Conservation (phyloP, 1,139 yeast species). For the Insectozyma bohioensis region DNA sequence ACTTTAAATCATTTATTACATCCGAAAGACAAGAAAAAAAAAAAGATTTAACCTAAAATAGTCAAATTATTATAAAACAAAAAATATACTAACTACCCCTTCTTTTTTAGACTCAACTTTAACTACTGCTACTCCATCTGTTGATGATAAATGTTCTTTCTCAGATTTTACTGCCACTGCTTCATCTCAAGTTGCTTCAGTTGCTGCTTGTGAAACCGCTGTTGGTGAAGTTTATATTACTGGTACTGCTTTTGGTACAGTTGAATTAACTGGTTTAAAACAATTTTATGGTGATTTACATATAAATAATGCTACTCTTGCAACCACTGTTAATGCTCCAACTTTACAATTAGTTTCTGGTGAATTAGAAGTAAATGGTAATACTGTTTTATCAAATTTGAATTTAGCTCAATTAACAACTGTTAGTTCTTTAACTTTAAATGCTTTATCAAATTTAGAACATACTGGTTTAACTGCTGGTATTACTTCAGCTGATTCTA, state of each 20-base stretch:
- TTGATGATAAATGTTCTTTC: constrained; percentile 58
- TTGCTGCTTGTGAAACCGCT: constrained; percentile 75
- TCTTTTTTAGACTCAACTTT: constrained; percentile 41
- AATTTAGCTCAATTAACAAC: constrained; percentile 77
- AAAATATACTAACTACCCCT: constrained; percentile 7
- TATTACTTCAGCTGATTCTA: constrained; percentile 70
- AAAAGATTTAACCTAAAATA: no score
- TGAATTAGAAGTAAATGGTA: constrained; percentile 56
- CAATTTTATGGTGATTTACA: constrained; percentile 74
- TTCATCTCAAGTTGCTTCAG: constrained; percentile 72
- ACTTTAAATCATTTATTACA: no score
- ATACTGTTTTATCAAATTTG: constrained; percentile 67
- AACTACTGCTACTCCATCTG: constrained; percentile 50
- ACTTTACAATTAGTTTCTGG: constrained; percentile 74
- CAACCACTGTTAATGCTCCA: constrained; percentile 73
- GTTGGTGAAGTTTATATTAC: constrained; percentile 74
- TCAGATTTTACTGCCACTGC: constrained; percentile 64
- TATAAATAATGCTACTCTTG: constrained; percentile 62
- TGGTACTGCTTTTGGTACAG: constrained; percentile 56
- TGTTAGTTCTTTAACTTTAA: constrained; percentile 76
- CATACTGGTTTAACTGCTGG: constrained; percentile 70
- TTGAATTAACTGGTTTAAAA: constrained; percentile 57
- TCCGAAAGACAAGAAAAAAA: background rate
- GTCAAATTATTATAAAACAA: background rate
- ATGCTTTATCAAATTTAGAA: constrained; percentile 81